phyloP scores from a whole-genome alignment of 2,329 filamentous ascomycete genomes.

The Neophaeococcomyces aloes region DNA sequence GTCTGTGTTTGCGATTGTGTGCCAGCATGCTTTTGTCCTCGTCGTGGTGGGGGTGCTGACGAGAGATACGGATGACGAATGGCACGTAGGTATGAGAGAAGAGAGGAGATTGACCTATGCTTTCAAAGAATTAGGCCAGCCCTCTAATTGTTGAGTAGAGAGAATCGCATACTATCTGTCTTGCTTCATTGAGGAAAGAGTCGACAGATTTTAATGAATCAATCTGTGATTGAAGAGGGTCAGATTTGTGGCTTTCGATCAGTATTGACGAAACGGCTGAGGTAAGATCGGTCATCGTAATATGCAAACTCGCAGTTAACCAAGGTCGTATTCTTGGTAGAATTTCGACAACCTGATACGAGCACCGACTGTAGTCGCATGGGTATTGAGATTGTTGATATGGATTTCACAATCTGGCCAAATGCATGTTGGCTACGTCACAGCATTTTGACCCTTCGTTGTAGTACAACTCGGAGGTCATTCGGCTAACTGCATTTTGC shows the following conservation, averaged over 20 bases:
- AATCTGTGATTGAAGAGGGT: conserved; percentile 5
- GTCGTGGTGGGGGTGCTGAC: conserved; percentile 45
- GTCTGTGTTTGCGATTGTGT: conserved; percentile 30
- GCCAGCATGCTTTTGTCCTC: conserved; percentile 25
- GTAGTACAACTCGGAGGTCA: too few relatives aligned
- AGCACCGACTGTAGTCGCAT: too few relatives aligned
- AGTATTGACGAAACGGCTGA: conserved; percentile 15
- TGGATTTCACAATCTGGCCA: too few relatives aligned
- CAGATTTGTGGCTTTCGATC: conserved; percentile 15
- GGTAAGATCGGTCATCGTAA: conserved; percentile 15
- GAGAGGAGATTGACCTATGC: conserved; percentile 74
- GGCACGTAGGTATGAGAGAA: conserved; percentile 67
- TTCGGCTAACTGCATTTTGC: too few relatives aligned
- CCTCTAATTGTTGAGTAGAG: neutral
- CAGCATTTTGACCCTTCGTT: too few relatives aligned
- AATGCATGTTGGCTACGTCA: too few relatives aligned
- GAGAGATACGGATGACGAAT: conserved; percentile 89
- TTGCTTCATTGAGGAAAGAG: conserved; percentile 86
- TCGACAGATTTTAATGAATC: conserved; percentile 45
- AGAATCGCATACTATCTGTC: conserved; percentile 60
- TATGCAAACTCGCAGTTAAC: too few relatives aligned
- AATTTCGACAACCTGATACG: too few relatives aligned
- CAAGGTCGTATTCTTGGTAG: too few relatives aligned
- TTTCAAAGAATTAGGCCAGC: conserved; percentile 31
- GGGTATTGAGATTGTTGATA: too few relatives aligned